Evolutionary conservation across 108 stramenopile genomes (phyloP).

Genomic region (Aurantiochytrium sp.): DNA sequence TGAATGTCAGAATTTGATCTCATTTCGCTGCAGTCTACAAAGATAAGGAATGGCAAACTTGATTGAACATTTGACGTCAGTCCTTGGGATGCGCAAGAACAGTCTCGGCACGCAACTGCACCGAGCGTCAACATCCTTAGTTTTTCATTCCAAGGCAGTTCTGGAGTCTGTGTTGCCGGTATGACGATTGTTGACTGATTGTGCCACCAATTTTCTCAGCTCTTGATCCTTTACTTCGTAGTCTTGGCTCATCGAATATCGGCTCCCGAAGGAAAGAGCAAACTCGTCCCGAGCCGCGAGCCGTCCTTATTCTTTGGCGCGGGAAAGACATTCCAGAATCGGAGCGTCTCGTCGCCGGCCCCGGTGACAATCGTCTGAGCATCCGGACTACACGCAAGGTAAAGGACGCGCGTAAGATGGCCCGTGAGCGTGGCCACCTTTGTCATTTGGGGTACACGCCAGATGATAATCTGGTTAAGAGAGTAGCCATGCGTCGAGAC

Average conservation of each 20-base stretch:
- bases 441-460: slow-evolving; percentile 82
- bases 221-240: not conserved
- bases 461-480: slow-evolving; percentile 61
- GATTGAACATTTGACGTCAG: too few relatives aligned
- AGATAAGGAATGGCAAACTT: too few relatives aligned
- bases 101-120: too few relatives aligned
- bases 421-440: slow-evolving; percentile 93
- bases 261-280: slow-evolving; percentile 31
- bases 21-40: too few relatives aligned
- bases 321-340: slow-evolving; percentile 99
- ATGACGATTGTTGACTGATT: too few relatives aligned
- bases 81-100: too few relatives aligned
- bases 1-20: too few relatives aligned
- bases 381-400: slow-evolving; percentile 90
- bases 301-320: slow-evolving; percentile 45
- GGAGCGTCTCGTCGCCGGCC: slow-evolving; percentile 95
- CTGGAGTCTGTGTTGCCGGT: too few relatives aligned
- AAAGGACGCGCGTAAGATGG: slow-evolving; percentile 89
- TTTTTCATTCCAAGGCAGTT: too few relatives aligned
- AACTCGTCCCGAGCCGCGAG: slow-evolving; percentile 19
- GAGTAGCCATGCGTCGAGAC: slow-evolving; percentile 97
- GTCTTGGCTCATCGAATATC: slow-evolving; percentile 28
- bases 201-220: too few relatives aligned
- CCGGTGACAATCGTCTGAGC: slow-evolving; percentile 95
- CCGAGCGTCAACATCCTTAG: too few relatives aligned